phyloP scores from a whole-genome alignment of 1,284 basidiomycete species.

The Phellopilus nigrolimitatus region DNA sequence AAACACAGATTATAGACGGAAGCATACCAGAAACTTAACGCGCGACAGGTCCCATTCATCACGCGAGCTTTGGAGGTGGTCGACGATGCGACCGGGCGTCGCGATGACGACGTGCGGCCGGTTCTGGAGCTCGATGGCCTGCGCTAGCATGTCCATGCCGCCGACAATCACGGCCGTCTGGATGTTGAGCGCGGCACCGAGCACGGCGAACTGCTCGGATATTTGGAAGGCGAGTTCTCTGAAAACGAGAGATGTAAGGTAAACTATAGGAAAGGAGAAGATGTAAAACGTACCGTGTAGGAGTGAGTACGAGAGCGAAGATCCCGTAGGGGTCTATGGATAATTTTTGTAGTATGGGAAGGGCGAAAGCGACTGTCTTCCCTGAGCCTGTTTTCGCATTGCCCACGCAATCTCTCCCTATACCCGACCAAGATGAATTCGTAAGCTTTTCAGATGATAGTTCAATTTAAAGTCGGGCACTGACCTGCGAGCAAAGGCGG shows the following conservation, averaged over 20 bases:
- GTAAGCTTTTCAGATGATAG: constrained; percentile 21
- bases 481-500: constrained; percentile 78
- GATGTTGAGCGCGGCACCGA: constrained; percentile 78
- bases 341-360: constrained; percentile 91
- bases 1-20: background rate
- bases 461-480: background rate
- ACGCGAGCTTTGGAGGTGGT: constrained; percentile 78
- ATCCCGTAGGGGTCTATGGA: constrained; percentile 90
- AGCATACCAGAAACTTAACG: constrained; percentile 78
- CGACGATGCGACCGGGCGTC: constrained; percentile 93
- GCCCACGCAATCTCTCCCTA: constrained; percentile 91
- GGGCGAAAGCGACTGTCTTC: constrained; percentile 95
- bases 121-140: constrained; percentile 82
- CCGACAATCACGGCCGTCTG: constrained; percentile 90
- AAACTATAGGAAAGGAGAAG: constrained; percentile 1
- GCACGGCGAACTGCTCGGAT: constrained; percentile 90
- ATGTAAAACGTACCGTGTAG: constrained; percentile 68
- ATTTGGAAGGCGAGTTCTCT: constrained; percentile 98
- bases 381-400: constrained; percentile 98
- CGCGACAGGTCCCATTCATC: constrained; percentile 83
- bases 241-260: background rate
- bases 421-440: constrained; percentile 6
- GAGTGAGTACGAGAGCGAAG: constrained; percentile 89
- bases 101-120: constrained; percentile 94
- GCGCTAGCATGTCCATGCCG: constrained; percentile 98